Evolutionary conservation across 768 basidiomycete species (phyloP).

Genomic region (Crepidotus variabilis): DNA sequence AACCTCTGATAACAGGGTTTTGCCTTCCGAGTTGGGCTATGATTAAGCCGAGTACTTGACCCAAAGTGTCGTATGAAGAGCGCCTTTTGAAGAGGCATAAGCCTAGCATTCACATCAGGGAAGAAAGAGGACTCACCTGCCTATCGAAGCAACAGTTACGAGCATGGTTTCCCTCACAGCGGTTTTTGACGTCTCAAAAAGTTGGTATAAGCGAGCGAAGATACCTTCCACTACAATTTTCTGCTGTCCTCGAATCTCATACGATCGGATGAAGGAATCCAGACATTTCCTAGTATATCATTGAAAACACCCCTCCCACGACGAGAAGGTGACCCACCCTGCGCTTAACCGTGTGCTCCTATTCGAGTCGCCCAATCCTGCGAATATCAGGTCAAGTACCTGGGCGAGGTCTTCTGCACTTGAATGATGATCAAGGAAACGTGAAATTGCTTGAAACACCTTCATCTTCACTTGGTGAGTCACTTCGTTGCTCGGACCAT

Average conservation of each 20-base stretch:
- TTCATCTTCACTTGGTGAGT: slow-evolving; percentile 42
- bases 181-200: slow-evolving; percentile 43
- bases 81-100: slow-evolving; percentile 31
- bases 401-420: slow-evolving; percentile 26
- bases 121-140: slow-evolving; percentile 31
- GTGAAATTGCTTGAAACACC: slow-evolving; percentile 36
- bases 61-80: slow-evolving; percentile 47
- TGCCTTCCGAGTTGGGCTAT: slow-evolving; percentile 62
- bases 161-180: slow-evolving; percentile 61
- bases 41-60: slow-evolving; percentile 56
- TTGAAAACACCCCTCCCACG: background rate
- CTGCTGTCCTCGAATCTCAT: slow-evolving; percentile 27
- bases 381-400: slow-evolving; percentile 34
- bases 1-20: slow-evolving; percentile 68
- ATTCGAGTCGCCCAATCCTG: slow-evolving; percentile 49
- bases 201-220: slow-evolving; percentile 42
- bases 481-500: slow-evolving; percentile 44
- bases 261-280: slow-evolving; percentile 41
- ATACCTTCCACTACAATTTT: slow-evolving; percentile 34
- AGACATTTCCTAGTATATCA: slow-evolving; percentile 39
- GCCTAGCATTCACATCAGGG: background rate
- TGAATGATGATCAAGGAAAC: slow-evolving; percentile 40
- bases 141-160: slow-evolving; percentile 56
- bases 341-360: slow-evolving; percentile 62
- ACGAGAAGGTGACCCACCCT: slow-evolving; percentile 46